Evolutionary conservation across 306 rosid species (phyloP), one percentile per base, ranked within the genome.

Genomic region (Begonia peltatifolia): DNA sequence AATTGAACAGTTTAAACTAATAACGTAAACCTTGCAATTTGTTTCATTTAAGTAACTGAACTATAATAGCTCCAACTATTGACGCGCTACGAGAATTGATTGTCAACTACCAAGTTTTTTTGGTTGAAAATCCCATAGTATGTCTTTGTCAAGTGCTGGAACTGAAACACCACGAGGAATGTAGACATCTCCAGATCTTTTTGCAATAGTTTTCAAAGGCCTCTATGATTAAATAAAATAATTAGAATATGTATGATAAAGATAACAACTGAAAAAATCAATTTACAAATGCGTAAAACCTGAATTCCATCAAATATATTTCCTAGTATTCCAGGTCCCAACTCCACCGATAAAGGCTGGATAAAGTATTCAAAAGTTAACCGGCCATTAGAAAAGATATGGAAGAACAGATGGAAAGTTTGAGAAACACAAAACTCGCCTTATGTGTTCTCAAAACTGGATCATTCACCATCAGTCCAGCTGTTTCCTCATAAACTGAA

Each of bases 311-410:
- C 96, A 68, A 92, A 92, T 71, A 92, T 92, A 63, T 81, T 92
- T 73, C 99, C 99, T 74, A 86, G 60, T 55, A 92, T 92, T 67
- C 96, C 99, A 64, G 99, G 99, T 53, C 99, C 99, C 75, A 92
- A 81, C 81, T 92, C 99, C 65, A 92, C 99, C n/a, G 99, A 92
- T 67, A 92, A 66, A 58, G 96, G 99, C 99, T 92, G 88, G 56
- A 65, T 68, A 6, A 30, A 5, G 38, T 30, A 30, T 6, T 2
- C 38, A 30, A 30, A 30, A 30, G 38, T 20, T 51, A 50, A 67
- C 14, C 73, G 5, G 55, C 10, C 14, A 58, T 18, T 50, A 64
- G 55, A 59, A 41, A 16, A 35, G 58, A 54, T 13, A 13, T 23
- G 25, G 36, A 46, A 63, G 50, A 58, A 58, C 10, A 25, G 8